Evolutionary conservation across 2,329 filamentous ascomycete genomes (phyloP).

Genomic region (Hirsutella rhossiliensis): DNA sequence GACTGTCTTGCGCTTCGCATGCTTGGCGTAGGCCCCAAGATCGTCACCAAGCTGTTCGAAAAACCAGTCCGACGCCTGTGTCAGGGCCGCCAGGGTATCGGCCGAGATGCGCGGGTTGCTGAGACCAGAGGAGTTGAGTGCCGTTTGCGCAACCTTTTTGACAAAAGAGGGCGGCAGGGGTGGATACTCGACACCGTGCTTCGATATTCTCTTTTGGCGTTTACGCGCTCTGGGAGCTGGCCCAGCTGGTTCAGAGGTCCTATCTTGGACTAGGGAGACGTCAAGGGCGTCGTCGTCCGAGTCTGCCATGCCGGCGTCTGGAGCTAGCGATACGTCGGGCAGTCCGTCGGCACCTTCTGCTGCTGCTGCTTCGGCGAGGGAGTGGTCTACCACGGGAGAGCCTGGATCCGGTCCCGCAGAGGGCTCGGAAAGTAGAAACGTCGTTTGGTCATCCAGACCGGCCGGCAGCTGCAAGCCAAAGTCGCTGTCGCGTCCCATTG

Average conservation of each 20-base stretch:
- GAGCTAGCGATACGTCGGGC: conserved; percentile 6
- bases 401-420: conserved; percentile 2
- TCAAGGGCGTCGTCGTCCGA: not conserved
- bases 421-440: conserved; percentile 33
- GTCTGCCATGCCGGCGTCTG: conserved; percentile 1
- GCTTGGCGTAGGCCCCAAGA: conserved; percentile 64
- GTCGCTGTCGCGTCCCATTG: conserved; percentile 33
- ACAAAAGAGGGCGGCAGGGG: conserved; percentile 62
- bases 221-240: conserved; percentile 11
- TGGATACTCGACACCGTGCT: conserved; percentile 63
- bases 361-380: conserved; percentile 9
- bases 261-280: not conserved
- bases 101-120: conserved; percentile 58
- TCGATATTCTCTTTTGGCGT: conserved; percentile 42
- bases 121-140: conserved; percentile 53
- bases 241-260: not conserved
- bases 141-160: conserved; percentile 60
- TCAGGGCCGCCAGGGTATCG: conserved; percentile 62
- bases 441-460: conserved; percentile 35
- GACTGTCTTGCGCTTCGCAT: conserved; percentile 74
- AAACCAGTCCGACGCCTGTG: conserved; percentile 79
- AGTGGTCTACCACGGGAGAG: conserved; percentile 10
- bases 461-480: conserved; percentile 39
- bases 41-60: conserved; percentile 82
- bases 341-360: conserved; percentile 6